Conservation (phyloP, 1,284 basidiomycete genomes). For the Meira nashicola region DNA sequence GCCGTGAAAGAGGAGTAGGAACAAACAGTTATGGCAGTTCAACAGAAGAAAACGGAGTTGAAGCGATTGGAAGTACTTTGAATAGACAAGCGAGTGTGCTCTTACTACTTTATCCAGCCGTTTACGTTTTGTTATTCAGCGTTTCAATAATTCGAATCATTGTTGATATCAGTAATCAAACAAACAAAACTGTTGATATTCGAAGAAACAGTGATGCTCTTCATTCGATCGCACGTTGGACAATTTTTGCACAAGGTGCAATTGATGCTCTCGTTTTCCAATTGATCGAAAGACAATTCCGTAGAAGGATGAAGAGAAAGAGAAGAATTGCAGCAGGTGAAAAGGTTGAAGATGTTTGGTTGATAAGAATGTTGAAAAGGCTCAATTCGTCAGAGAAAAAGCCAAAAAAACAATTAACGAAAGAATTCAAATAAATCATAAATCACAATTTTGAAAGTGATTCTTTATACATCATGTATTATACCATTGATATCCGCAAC, state of each 20-base stretch:
- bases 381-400: background rate
- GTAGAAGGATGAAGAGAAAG: conserved; percentile 34
- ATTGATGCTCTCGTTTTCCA: conserved; percentile 47
- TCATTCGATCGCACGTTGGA: conserved; percentile 28
- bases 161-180: conserved; percentile 25
- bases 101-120: conserved; percentile 37
- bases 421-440: background rate
- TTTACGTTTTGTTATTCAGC: conserved; percentile 36
- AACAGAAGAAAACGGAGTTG: conserved; percentile 24
- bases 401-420: background rate
- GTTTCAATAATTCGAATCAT: conserved; percentile 35
- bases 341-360: conserved; percentile 10
- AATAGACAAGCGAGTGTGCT: conserved; percentile 40
- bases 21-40: background rate
- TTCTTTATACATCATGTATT: too few species aligned
- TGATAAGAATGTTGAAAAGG: background rate
- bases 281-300: conserved; percentile 37
- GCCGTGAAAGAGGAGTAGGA: background rate
- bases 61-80: conserved; percentile 36
- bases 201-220: conserved; percentile 25
- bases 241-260: conserved; percentile 42
- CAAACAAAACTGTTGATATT: background rate
- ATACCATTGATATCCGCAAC: too few species aligned
- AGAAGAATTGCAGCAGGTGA: conserved; percentile 35
- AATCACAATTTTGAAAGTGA: background rate